A percentile compares a stretch with the other conserved stretches of the same genome.
Evolutionary conservation across 2,329 filamentous ascomycete species (phyloP).

Genomic region (Moelleriella libera): DNA sequence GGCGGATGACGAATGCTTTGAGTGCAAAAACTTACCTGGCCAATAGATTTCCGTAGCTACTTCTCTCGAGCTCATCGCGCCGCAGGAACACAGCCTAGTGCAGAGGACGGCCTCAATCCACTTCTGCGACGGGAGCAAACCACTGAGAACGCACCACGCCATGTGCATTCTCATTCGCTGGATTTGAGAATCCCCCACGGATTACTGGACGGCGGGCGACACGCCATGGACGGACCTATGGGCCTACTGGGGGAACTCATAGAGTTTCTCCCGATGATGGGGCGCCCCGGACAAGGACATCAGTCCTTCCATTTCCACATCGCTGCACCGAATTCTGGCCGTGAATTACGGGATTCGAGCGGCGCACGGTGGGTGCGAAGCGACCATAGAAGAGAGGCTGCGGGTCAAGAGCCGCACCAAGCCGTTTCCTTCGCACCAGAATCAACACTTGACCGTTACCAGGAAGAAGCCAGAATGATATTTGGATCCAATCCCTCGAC

Average conservation of each 20-base stretch:
- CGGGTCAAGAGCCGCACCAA: constrained; percentile 49
- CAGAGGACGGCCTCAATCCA: constrained; percentile 78
- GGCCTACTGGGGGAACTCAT: constrained; percentile 41
- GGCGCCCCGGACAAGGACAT: constrained; percentile 28
- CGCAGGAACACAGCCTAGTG: constrained; percentile 36
- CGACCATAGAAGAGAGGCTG: constrained; percentile 32
- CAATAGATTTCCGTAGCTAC: constrained; percentile 31
- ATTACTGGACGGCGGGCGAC: constrained; percentile 25
- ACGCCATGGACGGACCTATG: constrained; percentile 34
- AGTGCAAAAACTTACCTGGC: background rate
- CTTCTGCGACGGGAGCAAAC: constrained; percentile 53
- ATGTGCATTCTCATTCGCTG: constrained; percentile 35
- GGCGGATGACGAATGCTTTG: background rate
- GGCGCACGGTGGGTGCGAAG: constrained; percentile 25
- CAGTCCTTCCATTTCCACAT: constrained; percentile 48
- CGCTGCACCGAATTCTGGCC: constrained; percentile 29
- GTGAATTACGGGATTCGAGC: constrained; percentile 36
- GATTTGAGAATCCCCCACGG: constrained; percentile 34
- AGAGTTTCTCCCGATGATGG: constrained; percentile 34
- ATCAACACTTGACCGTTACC: constrained; percentile 65
- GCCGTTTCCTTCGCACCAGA: constrained; percentile 62
- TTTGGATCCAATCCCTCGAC: constrained; percentile 50
- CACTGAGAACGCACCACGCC: constrained; percentile 33
- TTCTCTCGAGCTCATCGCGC: constrained; percentile 38
- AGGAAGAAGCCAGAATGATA: constrained; percentile 77